These are phyloP conservation scores for Torulaspora franciscae DNA, from an alignment of 805 yeast species.

Conservation along the genomic window DNA sequence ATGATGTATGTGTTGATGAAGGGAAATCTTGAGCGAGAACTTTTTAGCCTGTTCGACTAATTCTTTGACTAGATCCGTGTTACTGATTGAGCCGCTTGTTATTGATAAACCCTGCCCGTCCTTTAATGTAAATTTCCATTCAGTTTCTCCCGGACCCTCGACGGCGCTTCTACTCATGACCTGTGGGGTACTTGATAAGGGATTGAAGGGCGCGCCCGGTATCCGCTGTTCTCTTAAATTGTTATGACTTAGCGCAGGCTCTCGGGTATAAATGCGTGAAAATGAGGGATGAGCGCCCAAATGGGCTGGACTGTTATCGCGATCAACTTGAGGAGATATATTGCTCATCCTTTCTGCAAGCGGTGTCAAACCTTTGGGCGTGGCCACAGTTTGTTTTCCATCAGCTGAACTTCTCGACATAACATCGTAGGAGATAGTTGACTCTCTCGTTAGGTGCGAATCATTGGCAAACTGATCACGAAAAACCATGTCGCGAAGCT, in stretches of 20 bases:
- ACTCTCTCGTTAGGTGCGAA: background rate
- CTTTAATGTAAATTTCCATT: conserved; percentile 58
- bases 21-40: conserved; percentile 54
- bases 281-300: background rate
- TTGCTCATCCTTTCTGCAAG: background rate
- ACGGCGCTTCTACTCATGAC: background rate
- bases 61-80: conserved; percentile 51
- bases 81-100: conserved; percentile 48
- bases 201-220: background rate
- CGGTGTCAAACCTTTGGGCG: conserved; percentile 2
- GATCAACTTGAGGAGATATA: background rate
- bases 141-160: conserved; percentile 35
- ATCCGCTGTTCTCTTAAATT: background rate
- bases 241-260: background rate
- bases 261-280: background rate
- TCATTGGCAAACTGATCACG: background rate
- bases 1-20: conserved; percentile 84
- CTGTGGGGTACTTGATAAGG: background rate
- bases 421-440: background rate
- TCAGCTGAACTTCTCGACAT: background rate
- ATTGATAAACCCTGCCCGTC: conserved; percentile 45
- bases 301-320: background rate
- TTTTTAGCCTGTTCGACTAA: conserved; percentile 57
- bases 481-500: background rate
- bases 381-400: background rate